These are phyloP conservation scores for Musa schizocarpa DNA, from an alignment of 176 grass and related monocot species.

Conservation along the genomic window DNA sequence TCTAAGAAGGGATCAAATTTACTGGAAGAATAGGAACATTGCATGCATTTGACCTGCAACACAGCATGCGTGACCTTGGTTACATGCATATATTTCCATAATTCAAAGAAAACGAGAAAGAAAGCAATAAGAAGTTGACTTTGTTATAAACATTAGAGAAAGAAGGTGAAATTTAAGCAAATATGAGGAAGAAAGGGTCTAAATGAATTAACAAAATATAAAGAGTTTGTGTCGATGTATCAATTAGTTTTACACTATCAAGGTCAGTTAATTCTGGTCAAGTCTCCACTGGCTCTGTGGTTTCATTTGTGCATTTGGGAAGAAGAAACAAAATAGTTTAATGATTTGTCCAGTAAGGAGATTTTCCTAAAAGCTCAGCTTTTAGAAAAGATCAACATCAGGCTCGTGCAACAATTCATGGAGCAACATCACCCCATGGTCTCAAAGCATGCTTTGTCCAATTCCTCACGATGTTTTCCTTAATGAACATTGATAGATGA, in stretches of 20 bases:
- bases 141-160: neutral
- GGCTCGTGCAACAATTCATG: neutral
- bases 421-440: neutral
- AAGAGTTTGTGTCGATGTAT: too few species aligned
- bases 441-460: neutral
- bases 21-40: constrained; percentile 74
- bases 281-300: too few species aligned
- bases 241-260: too few species aligned
- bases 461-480: neutral
- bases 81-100: constrained; percentile 7
- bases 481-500: neutral
- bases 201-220: neutral
- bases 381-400: neutral
- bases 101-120: neutral
- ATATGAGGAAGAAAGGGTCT: neutral
- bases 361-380: neutral
- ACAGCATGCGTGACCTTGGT: neutral
- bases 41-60: constrained; percentile 80
- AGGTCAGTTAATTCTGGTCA: too few species aligned
- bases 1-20: constrained; percentile 95
- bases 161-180: neutral
- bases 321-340: neutral
- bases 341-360: neutral
- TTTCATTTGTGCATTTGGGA: too few species aligned
- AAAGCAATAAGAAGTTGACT: neutral